Evolutionary conservation across 139 green algal species (phyloP).

Genomic region (Desmodesmus armatus): DNA sequence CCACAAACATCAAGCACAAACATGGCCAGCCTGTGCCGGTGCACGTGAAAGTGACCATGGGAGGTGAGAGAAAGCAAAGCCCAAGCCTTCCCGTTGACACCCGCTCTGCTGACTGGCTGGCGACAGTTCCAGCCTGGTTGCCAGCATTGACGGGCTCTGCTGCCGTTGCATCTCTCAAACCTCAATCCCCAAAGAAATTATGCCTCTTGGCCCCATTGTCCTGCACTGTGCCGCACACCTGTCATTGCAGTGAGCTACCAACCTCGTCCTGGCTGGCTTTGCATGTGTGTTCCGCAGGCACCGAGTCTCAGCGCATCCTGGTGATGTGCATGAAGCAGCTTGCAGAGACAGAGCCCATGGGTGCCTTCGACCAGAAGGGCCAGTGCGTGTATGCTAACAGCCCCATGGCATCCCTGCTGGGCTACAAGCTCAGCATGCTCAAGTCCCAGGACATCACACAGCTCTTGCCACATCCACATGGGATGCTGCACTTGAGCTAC

Average conservation of each 20-base stretch:
- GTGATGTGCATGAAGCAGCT: constrained; percentile 48
- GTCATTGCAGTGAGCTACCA: too few relatives aligned
- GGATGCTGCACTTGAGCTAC: constrained; percentile 53
- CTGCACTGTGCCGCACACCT: too few relatives aligned
- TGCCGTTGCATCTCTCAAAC: too few relatives aligned
- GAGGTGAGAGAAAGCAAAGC: constrained; percentile 45
- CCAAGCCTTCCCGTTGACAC: too few relatives aligned
- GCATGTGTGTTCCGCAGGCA: constrained; percentile 46
- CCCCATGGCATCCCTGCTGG: constrained; percentile 49
- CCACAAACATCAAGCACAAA: constrained; percentile 51
- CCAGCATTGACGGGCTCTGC: too few relatives aligned
- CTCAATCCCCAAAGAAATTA: not conserved
- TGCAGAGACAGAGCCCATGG: constrained; percentile 19
- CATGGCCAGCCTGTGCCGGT: constrained; percentile 57
- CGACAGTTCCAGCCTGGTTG: not conserved
- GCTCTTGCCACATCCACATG: constrained; percentile 54
- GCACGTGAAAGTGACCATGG: constrained; percentile 45
- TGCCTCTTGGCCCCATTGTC: not conserved
- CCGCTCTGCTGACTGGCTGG: too few relatives aligned
- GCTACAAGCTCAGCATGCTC: constrained; percentile 50
- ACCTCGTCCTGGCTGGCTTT: too few relatives aligned
- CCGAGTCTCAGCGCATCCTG: constrained; percentile 54
- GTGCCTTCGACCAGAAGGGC: constrained; percentile 55
- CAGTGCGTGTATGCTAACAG: constrained; percentile 53
- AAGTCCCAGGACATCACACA: constrained; percentile 42